Base-by-base conservation (phyloP, 2,329 filamentous ascomycete genomes). In the Diaporthe citri region DNA sequence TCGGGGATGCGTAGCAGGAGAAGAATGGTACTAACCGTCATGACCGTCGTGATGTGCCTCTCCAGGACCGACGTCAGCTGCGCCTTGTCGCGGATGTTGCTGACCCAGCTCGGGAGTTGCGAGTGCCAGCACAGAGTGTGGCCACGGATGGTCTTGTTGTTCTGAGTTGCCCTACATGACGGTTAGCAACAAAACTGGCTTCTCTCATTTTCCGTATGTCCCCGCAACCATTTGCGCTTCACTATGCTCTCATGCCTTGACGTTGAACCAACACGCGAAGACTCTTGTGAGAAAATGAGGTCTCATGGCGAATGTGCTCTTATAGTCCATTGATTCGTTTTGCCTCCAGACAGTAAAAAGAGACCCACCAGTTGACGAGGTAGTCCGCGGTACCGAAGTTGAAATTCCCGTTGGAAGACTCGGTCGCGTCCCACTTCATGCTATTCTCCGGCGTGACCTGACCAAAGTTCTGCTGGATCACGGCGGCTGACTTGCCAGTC, bases 61-160 rank as follows among this genome's bases (percentile, higher is more conserved):
- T 90, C 82, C 76, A 93, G 88, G 57, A 91, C 90, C 20, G 81
- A 77, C 56, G 87, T 89, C 62, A 94, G 83, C 9, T 84, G 86
- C 20, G 81, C 80, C 75, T 86, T 86, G 80, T 91, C 88, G 9
- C 80, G 85, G 80, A 92, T 89, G 43, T 85, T 83, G 73, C 82
- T 86, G 70, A 94, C 92, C 90, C 90, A 93, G 55, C 82, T 81
- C 3, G 89, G 87, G 22, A 91, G 84, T 82, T 91, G 89, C 51
- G 85, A 88, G 84, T 93, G 88, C 92, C 91, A 94, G 71, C 92
- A 85, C 8, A 93, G 88, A 1, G 91, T 93, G 83, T 94, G 92
- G 9, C 92, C 92, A 76, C 92, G 90, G 76, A 92, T 84, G 13
- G 87, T 79, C 82, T 90, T 88, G 79, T 85, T 84, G 80, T 93